Conservation (phyloP, 768 basidiomycete species). For the Calocybe cyanea region DNA sequence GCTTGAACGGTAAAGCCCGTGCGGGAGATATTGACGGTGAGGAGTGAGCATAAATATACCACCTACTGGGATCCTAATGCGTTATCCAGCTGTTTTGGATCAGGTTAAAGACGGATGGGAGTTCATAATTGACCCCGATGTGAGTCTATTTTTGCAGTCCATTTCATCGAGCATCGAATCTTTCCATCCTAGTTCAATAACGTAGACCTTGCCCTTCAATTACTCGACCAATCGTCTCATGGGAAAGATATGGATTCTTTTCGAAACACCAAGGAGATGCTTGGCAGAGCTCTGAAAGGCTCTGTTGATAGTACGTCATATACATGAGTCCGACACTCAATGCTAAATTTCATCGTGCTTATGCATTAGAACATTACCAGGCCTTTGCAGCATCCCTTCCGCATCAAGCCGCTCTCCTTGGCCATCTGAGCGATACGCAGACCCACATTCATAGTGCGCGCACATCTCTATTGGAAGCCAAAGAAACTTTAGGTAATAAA, state of each 20-base stretch:
- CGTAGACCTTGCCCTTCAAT: conserved; percentile 86
- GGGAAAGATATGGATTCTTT: conserved; percentile 80
- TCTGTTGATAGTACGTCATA: conserved; percentile 77
- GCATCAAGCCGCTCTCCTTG: conserved; percentile 78
- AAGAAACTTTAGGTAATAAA: conserved; percentile 75
- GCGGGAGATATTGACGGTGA: conserved; percentile 84
- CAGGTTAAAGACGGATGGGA: conserved; percentile 91
- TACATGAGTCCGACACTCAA: not conserved
- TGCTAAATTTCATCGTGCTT: not conserved
- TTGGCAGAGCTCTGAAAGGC: conserved; percentile 78
- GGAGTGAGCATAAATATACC: conserved; percentile 20
- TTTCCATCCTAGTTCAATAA: conserved; percentile 71
- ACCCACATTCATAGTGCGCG: conserved; percentile 70
- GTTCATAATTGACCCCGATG: conserved; percentile 78
- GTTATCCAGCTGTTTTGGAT: conserved; percentile 64
- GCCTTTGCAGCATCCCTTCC: conserved; percentile 93
- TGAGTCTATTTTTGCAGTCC: conserved; percentile 29
- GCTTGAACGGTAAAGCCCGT: conserved; percentile 48
- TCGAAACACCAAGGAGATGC: conserved; percentile 66
- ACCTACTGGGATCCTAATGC: too few relatives aligned
- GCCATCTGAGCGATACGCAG: conserved; percentile 70
- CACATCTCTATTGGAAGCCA: conserved; percentile 68
- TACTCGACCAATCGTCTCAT: conserved; percentile 71
- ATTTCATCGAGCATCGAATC: conserved; percentile 6
- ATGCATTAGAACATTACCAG: conserved; percentile 74